Evolutionary conservation across 805 yeast genomes (phyloP), one percentile per base, ranked within the genome.

Genomic region (Candida fluviatilis): DNA sequence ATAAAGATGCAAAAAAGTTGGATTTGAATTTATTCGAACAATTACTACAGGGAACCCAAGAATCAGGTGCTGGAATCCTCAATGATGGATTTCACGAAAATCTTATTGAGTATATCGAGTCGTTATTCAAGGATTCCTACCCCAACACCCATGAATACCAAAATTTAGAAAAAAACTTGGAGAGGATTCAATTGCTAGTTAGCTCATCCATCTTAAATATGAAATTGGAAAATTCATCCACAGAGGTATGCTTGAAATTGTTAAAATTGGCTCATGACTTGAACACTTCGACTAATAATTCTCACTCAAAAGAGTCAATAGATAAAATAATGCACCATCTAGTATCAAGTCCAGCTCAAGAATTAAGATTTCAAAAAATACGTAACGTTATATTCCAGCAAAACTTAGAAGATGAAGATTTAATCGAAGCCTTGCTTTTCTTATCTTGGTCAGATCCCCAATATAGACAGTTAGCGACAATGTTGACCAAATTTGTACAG

Each of bases 61-160:
- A n/a, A 17, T 18, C 31, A 12, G 18, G 24, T n/a, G 31, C 36
- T 4, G 19, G 28, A 4, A 15, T 51, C 4, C 21, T 64, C 11
- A 52, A 51, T 36, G 57, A 51, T 16, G 40, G 32, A 12, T 54
- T 62, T 26, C 57, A 47, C 36, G 8, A 19, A 4, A 19, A 37
- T 6, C 53, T 53, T 35, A 54, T 58, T 12, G 28, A 28, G 10
- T 58, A 62, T 37, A 43, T 65, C 10, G 68, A 66, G 31, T 36
- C 44, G 5, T 38, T 65, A 14, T 66, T 52, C 42, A 41, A 39
- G 5, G 54, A 55, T 5, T 30, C 41, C 3, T 52, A 52, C 15
- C 71, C 71, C 0, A 38, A 41, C n/a, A 51, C 55, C 8, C 73
- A 68, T 42, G 69, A 66, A 43, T 66, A 56, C 49, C 42, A 54